Conservation (phyloP, 768 basidiomycete genomes). For the Psilocybe subaeruginosa region DNA sequence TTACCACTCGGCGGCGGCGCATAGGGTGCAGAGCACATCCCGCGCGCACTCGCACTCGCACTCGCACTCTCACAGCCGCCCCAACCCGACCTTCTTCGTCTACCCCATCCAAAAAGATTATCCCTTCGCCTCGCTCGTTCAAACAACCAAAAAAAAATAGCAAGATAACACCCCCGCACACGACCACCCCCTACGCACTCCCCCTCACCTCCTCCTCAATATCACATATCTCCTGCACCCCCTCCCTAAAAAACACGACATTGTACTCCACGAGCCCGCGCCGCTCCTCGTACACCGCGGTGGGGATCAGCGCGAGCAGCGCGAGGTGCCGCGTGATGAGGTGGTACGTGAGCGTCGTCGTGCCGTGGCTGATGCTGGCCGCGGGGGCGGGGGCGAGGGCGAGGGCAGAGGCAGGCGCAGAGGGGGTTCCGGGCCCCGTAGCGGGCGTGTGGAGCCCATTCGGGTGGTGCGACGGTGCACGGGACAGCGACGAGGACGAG, state of each 20-base stretch:
- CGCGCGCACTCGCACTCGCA: too few species aligned
- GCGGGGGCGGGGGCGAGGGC: too few species aligned
- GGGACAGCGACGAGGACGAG: not conserved
- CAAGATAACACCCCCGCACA: too few species aligned
- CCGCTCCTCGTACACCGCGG: conserved; percentile 70
- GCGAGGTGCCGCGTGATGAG: conserved; percentile 74
- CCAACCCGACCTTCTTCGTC: too few species aligned
- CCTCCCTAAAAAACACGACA: conserved; percentile 82
- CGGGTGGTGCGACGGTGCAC: not conserved
- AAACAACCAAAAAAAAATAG: too few species aligned
- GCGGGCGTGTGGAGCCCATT: not conserved
- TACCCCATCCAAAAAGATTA: too few species aligned
- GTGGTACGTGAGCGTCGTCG: conserved; percentile 83
- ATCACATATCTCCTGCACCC: conserved; percentile 80
- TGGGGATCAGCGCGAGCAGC: conserved; percentile 73
- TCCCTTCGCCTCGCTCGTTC: too few species aligned
- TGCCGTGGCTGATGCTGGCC: conserved; percentile 4
- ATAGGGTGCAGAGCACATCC: too few species aligned
- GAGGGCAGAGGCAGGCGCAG: not conserved
- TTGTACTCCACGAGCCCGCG: conserved; percentile 86
- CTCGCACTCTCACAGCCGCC: too few species aligned
- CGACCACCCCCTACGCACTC: too few species aligned
- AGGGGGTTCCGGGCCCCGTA: not conserved
- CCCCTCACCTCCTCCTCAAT: conserved; percentile 64
- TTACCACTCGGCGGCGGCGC: too few species aligned